Base-by-base conservation (phyloP, 306 rosid species). In the barrel medic (Medicago truncatula) region DNA sequence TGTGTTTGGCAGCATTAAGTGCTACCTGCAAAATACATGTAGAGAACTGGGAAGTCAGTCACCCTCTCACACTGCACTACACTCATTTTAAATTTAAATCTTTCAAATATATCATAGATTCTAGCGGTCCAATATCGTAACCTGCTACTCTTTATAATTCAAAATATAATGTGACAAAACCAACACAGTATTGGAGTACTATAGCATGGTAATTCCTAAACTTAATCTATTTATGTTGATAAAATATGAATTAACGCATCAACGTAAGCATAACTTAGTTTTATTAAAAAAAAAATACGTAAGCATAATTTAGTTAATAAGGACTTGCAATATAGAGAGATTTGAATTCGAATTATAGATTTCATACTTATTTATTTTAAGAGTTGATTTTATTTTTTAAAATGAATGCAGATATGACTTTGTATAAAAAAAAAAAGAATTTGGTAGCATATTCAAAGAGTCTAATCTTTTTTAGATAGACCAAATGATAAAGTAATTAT, bases 1-100 rank as follows among this genome's bases (percentile, higher is more conserved):
- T 80, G 36, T 43, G 14, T 43, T 20, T 74, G 70, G 57, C 58
- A 52, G 38, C 63, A 73, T 71, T 52, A 23, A 71, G 8, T 75
- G 21, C 62, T 63, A 52, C 71, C 77, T 70, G 53, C 8, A 53
- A 69, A 60, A 4, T n/a, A 58, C 36, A 16, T 52, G 31, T 36
- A 34, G 28, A 28, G 39, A 7, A 46, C 58, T 13, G 31, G 18
- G 39, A 7, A 46, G 59, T 13, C 49, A 18, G 15, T 40, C 13
- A 13, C 64, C 2, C 38, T n/a, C 17, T 5, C 17, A 9, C 21
- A n/a, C 12, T 69, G 39, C 64, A 7, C 12, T 69, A 12, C 65
- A 7, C 20, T 28, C 6, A 16, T 23, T 9, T 31, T 11, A 34
- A 34, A 34, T 50, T 50, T 16, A 16, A 7, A 16, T 52, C 11